These are phyloP conservation scores for Eutrema heterophyllum DNA, from an alignment of 345 rosid genomes.

Conservation along the genomic window DNA sequence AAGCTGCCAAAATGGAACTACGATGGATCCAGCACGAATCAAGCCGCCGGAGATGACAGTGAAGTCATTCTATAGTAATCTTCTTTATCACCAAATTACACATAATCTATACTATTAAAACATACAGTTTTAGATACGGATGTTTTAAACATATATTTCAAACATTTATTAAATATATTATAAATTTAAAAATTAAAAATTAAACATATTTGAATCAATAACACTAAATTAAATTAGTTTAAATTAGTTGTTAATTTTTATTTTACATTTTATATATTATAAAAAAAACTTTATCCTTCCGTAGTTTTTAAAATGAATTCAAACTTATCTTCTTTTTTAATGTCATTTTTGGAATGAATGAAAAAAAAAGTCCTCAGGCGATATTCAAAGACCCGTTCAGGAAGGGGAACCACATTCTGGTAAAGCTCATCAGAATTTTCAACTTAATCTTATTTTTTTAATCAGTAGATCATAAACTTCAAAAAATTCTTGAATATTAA, in stretches of 20 bases:
- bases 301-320: too few species aligned
- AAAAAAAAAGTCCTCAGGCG: conserved; percentile 65
- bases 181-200: too few species aligned
- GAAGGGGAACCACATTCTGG: conserved; percentile 90
- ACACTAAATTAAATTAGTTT: too few species aligned
- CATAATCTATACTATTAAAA: too few species aligned
- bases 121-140: too few species aligned
- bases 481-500: neutral
- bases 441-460: neutral
- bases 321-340: neutral
- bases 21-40: conserved; percentile 96
- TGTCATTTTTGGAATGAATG: conserved; percentile 15
- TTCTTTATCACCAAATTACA: neutral
- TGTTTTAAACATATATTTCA: too few species aligned
- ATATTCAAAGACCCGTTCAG: conserved; percentile 93
- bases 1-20: conserved; percentile 98
- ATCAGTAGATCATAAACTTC: neutral
- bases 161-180: too few species aligned
- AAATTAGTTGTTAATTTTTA: too few species aligned
- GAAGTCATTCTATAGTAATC: conserved; percentile 94
- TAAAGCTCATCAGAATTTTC: conserved; percentile 26
- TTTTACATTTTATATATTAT: too few species aligned
- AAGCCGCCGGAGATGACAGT: conserved; percentile 97
- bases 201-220: too few species aligned
- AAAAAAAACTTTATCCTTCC: too few species aligned